These are phyloP conservation scores for Bassia scoparia DNA, from an alignment of 148 eudicot genomes.

Conservation along the genomic window DNA sequence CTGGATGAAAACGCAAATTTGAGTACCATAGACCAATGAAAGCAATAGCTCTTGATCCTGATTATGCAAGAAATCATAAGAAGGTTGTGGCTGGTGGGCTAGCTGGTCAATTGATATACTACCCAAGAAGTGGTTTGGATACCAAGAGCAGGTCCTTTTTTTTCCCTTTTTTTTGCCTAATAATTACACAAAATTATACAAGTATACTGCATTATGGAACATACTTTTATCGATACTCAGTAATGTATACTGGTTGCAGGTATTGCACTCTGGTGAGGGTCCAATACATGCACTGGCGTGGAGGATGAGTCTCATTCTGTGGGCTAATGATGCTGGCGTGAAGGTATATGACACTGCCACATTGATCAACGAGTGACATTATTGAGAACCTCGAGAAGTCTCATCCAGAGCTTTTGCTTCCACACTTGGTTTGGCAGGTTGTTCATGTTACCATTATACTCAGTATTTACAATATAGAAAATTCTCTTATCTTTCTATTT, in stretches of 20 bases:
- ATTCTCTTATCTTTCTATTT: neutral
- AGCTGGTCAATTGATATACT: constrained; percentile 78
- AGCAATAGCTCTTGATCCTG: constrained; percentile 91
- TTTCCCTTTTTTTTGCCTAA: constrained; percentile 12
- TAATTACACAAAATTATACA: neutral
- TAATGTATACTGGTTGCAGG: constrained; percentile 36
- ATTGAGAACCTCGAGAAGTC: constrained; percentile 92
- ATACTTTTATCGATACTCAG: neutral
- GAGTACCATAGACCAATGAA: constrained; percentile 98
- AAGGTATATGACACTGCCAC: constrained; percentile 90
- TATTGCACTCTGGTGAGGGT: constrained; percentile 96
- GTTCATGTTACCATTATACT: constrained; percentile 9
- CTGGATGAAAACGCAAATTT: constrained; percentile 77
- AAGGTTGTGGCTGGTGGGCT: constrained; percentile 96
- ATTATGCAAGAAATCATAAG: constrained; percentile 68
- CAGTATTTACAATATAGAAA: neutral
- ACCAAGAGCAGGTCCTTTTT: constrained; percentile 75
- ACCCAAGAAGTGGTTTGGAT: constrained; percentile 88
- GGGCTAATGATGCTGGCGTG: constrained; percentile 98
- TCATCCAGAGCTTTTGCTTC: constrained; percentile 88
- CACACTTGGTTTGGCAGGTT: constrained; percentile 99
- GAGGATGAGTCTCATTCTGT: constrained; percentile 82
- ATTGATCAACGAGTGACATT: constrained; percentile 75
- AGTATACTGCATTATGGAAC: constrained; percentile 6
- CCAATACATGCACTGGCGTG: constrained; percentile 93